A percentile compares a stretch with the other conserved stretches of the same genome.
Evolutionary conservation across 352 stramenopile species (phyloP).

Genomic region (Paralagenidium karlingii): DNA sequence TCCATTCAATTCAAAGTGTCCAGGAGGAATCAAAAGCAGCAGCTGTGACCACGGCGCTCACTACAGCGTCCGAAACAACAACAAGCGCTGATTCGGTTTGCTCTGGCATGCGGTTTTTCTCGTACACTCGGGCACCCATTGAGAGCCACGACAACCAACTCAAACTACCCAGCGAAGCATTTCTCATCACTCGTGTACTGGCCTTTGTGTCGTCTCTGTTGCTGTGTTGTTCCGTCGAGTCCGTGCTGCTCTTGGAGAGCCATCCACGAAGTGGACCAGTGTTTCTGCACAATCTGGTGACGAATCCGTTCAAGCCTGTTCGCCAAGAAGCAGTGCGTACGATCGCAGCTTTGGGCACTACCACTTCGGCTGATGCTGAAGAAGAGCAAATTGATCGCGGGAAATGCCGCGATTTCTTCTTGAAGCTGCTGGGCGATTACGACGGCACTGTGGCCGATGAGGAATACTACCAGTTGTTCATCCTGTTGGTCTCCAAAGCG

Average conservation of each 20-base stretch:
- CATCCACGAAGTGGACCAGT: slow-evolving; percentile 12
- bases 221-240: slow-evolving; percentile 13
- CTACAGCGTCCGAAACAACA: too few relatives aligned
- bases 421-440: slow-evolving; percentile 34
- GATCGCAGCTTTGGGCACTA: slow-evolving; percentile 26
- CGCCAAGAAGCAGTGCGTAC: slow-evolving; percentile 26
- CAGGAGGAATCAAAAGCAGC: slow-evolving; percentile 6
- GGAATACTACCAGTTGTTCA: slow-evolving; percentile 57
- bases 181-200: slow-evolving; percentile 38
- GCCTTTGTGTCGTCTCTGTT: slow-evolving; percentile 30
- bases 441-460: slow-evolving; percentile 20
- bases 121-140: slow-evolving; percentile 21
- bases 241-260: slow-evolving; percentile 20
- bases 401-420: slow-evolving; percentile 28
- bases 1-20: slow-evolving; percentile 17
- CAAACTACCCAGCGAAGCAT: slow-evolving; percentile 28
- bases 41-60: neutral
- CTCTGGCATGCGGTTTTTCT: slow-evolving; percentile 14
- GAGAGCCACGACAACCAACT: slow-evolving; percentile 33
- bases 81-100: too few relatives aligned
- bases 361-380: neutral
- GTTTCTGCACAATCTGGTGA: slow-evolving; percentile 28
- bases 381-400: slow-evolving; percentile 15
- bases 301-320: slow-evolving; percentile 29
- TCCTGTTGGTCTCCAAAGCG: slow-evolving; percentile 31